Percentiles rank a stretch among this genome's conserved stretches.
Evolutionary conservation across 306 rosid species (phyloP).

Genomic region (Gynostemma pentaphyllum): DNA sequence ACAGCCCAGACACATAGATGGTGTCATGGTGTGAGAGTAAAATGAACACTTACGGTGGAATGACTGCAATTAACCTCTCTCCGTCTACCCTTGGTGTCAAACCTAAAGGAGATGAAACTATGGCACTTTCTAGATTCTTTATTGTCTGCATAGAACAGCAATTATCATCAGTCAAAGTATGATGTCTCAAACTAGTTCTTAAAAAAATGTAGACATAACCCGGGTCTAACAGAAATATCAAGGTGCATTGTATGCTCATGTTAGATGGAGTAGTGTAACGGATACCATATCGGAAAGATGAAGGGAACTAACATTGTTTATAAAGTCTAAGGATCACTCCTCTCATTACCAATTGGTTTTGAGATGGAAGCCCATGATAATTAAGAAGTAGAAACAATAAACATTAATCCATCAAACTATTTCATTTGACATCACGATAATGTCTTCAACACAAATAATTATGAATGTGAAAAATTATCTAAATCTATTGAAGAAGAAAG

Average conservation of each 20-base stretch:
- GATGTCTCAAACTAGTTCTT: neutral
- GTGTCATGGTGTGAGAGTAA: neutral
- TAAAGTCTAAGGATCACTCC: no score
- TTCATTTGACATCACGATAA: neutral
- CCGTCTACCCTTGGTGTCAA: constrained; percentile 73
- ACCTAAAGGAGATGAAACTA: constrained; percentile 77
- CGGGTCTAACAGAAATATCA: neutral
- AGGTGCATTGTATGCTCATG: neutral
- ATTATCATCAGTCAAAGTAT: constrained; percentile 5
- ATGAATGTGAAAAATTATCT: neutral
- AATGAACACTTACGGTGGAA: constrained; percentile 68
- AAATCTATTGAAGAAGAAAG: neutral
- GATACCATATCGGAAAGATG: no score
- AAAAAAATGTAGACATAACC: neutral
- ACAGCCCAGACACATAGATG: neutral
- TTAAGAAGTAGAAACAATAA: no score
- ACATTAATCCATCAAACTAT: no score
- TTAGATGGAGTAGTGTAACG: neutral
- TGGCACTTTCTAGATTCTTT: constrained; percentile 68
- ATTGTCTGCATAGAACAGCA: constrained; percentile 41
- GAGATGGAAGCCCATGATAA: no score
- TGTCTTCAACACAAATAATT: neutral
- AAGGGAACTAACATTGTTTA: no score
- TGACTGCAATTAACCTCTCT: constrained; percentile 79
- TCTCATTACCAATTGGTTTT: no score